phyloP scores from a whole-genome alignment of 1,284 basidiomycete species.

The Amylostereum areolatum region DNA sequence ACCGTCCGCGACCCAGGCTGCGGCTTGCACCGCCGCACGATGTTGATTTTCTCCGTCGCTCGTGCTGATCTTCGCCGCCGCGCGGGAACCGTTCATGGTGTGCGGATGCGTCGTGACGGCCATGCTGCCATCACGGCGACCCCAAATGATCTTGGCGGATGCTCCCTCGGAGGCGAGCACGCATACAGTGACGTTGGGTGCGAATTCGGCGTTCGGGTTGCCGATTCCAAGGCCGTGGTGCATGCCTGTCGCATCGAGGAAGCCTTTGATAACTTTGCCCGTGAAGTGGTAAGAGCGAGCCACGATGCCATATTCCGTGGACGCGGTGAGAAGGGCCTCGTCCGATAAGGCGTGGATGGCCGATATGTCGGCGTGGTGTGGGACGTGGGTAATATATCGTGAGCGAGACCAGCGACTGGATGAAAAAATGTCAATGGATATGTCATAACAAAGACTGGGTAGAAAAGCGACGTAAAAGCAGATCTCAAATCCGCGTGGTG shows the following conservation, averaged over 20 bases:
- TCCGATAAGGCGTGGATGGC: constrained; percentile 54
- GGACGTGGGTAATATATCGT: constrained; percentile 57
- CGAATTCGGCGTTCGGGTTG: constrained; percentile 75
- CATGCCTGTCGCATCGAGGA: constrained; percentile 61
- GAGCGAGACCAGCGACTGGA: constrained; percentile 70
- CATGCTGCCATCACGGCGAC: constrained; percentile 66
- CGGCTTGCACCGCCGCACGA: constrained; percentile 46
- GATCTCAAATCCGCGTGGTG: too few relatives aligned
- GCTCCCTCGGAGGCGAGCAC: constrained; percentile 56
- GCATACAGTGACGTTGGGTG: constrained; percentile 59
- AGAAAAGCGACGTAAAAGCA: too few relatives aligned
- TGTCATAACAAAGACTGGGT: constrained; percentile 1
- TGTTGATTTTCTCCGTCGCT: constrained; percentile 55
- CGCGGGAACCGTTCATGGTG: constrained; percentile 50
- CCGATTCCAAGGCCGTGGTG: constrained; percentile 57
- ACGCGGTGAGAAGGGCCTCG: constrained; percentile 57
- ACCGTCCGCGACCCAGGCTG: constrained; percentile 38
- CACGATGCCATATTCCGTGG: constrained; percentile 67
- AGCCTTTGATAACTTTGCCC: constrained; percentile 69
- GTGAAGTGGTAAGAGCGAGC: constrained; percentile 69
- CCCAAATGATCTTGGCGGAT: constrained; percentile 72
- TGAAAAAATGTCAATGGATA: constrained; percentile 2
- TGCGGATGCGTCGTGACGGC: constrained; percentile 52
- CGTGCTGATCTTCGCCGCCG: constrained; percentile 38
- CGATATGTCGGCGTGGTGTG: constrained; percentile 50